phyloP scores from a whole-genome alignment of 805 yeast species.

The Pichia membranifaciens region DNA sequence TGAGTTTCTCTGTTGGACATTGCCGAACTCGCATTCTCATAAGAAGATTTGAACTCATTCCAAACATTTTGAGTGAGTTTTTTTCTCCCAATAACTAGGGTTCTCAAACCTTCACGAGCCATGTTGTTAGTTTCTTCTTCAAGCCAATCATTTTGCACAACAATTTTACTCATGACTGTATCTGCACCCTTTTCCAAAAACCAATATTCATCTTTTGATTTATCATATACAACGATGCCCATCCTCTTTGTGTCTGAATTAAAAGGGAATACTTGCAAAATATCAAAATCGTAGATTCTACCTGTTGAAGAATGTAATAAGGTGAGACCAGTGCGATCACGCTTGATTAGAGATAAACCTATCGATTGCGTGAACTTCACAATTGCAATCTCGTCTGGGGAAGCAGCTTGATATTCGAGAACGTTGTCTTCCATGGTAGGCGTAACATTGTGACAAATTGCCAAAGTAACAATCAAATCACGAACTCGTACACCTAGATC shows the following conservation, averaged over 20 bases:
- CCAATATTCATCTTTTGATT: conserved; percentile 63
- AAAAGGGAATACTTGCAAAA: conserved; percentile 85
- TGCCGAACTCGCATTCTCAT: conserved; percentile 66
- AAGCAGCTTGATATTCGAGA: conserved; percentile 89
- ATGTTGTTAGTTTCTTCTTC: conserved; percentile 96
- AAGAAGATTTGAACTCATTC: conserved; percentile 58
- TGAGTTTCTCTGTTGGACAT: conserved; percentile 74
- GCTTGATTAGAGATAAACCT: conserved; percentile 70
- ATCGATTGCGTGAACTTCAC: conserved; percentile 85
- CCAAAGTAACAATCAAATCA: conserved; percentile 75
- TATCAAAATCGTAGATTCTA: conserved; percentile 49
- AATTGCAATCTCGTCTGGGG: conserved; percentile 97
- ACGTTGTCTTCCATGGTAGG: conserved; percentile 76
- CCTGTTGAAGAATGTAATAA: conserved; percentile 58
- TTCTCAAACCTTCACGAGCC: conserved; percentile 97
- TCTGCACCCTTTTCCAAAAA: conserved; percentile 95
- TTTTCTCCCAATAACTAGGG: conserved; percentile 89
- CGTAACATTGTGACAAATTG: conserved; percentile 96
- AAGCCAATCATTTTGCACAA: conserved; percentile 85
- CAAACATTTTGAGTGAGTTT: conserved; percentile 49
- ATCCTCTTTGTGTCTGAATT: conserved; percentile 93
- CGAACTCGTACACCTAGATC: conserved; percentile 73
- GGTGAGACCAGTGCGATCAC: conserved; percentile 76
- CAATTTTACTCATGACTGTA: conserved; percentile 82
- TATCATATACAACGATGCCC: conserved; percentile 80